Base-by-base conservation (phyloP, 2,329 filamentous ascomycete genomes). In the Diaporthe humulicola region DNA sequence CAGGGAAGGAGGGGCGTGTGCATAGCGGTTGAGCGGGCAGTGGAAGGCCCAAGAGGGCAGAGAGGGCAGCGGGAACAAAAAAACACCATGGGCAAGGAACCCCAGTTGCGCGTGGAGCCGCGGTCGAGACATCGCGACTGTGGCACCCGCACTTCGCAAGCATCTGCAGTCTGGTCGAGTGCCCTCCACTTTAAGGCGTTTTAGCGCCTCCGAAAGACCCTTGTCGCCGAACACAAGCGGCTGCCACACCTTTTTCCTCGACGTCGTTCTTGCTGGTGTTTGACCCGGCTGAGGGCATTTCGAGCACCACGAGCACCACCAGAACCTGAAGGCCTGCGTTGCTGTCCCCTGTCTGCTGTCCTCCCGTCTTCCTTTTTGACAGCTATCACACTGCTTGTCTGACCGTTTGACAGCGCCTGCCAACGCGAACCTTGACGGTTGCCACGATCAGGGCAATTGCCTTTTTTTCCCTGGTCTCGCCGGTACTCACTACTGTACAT, bases 201-300 rank as follows among this genome's bases (percentile, higher is more conserved):
- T 61, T 75, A 75, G 74, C 70, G 74, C 64, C 56, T 50, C 71
- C 74, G 66, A 75, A 61, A 54, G 25, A 45, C 74, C 74, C 73
- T 75, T 75, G 74, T 70, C 56, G 25, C 60, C 70, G 48, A 66
- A 64, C 25, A 54, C 38, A 45, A 19, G 50, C 54, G 57, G 64
- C 42, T 75, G 60, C 74, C 74, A 75, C 74, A 75, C 74, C 74
- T 73, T 52, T 70, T 50, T 19, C 40, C n/a, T 56, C 70, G 52
- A 75, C 74, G 48, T 50, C 64, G 57, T 66, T 33, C 30, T 30
- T 30, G 42, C 15, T 14, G 33, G 30, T 33, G 17, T 52, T n/a
- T n/a, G 56, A 33, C 22, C 22, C 3, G 70, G 45, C 56, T 61
- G 54, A 50, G 42, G n/a, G 42, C 45, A 71, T 71, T 52, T 67